These are phyloP conservation scores for Wallacemonas sp. DNA, from an alignment of 208 protist species.

Conservation along the genomic window DNA sequence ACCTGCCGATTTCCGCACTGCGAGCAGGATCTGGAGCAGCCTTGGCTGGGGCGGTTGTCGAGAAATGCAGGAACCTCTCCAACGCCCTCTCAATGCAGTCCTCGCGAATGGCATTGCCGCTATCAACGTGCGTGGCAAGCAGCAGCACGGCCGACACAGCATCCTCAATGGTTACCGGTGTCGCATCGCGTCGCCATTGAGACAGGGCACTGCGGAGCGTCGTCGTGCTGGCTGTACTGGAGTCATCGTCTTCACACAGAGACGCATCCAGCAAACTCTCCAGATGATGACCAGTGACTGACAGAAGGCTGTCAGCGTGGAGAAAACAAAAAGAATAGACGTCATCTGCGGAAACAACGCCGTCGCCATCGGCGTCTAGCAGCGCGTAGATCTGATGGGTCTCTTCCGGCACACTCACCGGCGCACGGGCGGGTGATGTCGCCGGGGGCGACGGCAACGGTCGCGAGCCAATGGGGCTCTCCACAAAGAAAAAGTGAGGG, in stretches of 20 bases:
- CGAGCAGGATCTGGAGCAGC: too few species aligned
- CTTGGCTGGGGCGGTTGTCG: too few species aligned
- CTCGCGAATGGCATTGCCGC: neutral
- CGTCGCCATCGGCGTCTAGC: constrained; percentile 22
- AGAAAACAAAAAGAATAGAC: constrained; percentile 19
- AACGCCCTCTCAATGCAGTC: neutral
- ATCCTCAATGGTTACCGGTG: neutral
- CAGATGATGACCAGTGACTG: neutral
- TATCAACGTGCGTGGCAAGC: neutral
- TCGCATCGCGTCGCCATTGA: neutral
- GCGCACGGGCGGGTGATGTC: neutral
- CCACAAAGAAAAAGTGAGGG: neutral
- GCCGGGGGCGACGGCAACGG: neutral
- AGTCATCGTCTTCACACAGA: neutral
- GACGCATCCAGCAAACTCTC: neutral
- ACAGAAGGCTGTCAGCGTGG: constrained; percentile 8
- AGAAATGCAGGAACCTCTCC: neutral
- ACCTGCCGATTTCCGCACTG: too few species aligned
- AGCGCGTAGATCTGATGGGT: neutral
- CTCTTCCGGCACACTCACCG: too few species aligned
- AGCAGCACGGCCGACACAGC: constrained; percentile 5
- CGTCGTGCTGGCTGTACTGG: neutral
- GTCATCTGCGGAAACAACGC: constrained; percentile 15
- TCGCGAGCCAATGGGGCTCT: neutral
- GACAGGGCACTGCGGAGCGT: neutral